Conservation (phyloP, 371 early-diverging fungal species). For the Rhizopus arrhizus region DNA sequence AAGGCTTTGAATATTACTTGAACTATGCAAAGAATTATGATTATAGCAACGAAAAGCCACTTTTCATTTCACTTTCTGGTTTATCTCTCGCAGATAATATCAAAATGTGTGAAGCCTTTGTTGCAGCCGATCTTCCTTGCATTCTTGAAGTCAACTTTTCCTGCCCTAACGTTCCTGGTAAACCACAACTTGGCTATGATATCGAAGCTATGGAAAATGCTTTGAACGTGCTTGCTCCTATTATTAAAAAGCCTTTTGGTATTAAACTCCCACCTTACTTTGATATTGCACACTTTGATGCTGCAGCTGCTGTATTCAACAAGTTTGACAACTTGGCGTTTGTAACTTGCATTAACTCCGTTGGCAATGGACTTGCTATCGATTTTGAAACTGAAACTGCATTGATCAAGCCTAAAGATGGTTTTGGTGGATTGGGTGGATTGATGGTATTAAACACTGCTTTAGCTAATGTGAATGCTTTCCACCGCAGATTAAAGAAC, state of each 20-base stretch:
- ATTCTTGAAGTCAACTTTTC: conserved; percentile 54
- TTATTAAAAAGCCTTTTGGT: conserved; percentile 54
- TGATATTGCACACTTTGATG: conserved; percentile 55
- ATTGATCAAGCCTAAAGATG: conserved; percentile 54
- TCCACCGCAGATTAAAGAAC: conserved; percentile 43
- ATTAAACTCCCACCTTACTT: conserved; percentile 58
- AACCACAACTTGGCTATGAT: conserved; percentile 55
- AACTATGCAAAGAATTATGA: conserved; percentile 48
- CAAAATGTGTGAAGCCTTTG: conserved; percentile 49
- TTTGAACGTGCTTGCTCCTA: conserved; percentile 43
- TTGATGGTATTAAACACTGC: conserved; percentile 48
- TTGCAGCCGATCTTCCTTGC: conserved; percentile 43
- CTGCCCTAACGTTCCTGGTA: conserved; percentile 56
- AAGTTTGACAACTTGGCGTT: conserved; percentile 47
- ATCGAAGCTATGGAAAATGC: conserved; percentile 52
- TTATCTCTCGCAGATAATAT: conserved; percentile 47
- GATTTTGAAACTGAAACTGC: conserved; percentile 54
- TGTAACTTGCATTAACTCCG: conserved; percentile 55
- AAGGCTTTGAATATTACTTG: conserved; percentile 51
- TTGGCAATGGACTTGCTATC: conserved; percentile 55
- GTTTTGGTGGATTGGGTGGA: conserved; percentile 58
- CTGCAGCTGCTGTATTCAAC: conserved; percentile 45
- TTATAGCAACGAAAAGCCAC: conserved; percentile 42
- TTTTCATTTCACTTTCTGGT: conserved; percentile 54
- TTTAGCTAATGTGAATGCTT: conserved; percentile 55